Evolutionary conservation across 305 asterid species (phyloP).

Genomic region (Rubia tinctorum): DNA sequence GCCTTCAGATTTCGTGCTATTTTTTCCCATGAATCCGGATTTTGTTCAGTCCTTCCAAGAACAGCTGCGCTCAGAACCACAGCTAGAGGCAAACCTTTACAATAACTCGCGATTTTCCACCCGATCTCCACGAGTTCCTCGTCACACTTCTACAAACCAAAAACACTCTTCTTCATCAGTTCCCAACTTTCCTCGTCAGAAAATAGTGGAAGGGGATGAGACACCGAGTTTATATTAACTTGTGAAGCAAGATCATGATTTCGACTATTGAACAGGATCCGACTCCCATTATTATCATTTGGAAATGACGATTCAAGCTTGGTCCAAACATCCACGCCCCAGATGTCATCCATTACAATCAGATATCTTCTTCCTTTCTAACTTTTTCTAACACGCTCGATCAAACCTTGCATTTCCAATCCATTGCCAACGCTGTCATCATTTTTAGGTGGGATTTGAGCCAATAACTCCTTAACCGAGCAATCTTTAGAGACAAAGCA

Average conservation of each 20-base stretch:
- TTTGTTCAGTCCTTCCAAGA: background rate
- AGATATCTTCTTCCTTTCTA: slow-evolving; percentile 10
- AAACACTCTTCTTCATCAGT: background rate
- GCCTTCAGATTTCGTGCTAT: background rate
- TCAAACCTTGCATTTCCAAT: background rate
- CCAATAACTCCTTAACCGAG: background rate
- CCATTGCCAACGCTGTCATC: background rate
- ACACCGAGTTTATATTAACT: no score
- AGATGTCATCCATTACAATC: slow-evolving; percentile 14
- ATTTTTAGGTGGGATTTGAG: background rate
- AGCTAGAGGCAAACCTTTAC: slow-evolving; percentile 17
- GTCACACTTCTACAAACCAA: background rate
- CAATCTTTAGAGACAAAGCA: slow-evolving; percentile 13
- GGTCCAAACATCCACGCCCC: slow-evolving; percentile 1
- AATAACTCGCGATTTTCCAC: background rate
- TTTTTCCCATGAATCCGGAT: slow-evolving; percentile 3
- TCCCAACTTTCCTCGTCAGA: slow-evolving; percentile 6
- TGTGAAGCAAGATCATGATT: background rate
- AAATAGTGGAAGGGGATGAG: background rate
- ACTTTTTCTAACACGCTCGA: background rate
- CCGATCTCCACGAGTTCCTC: background rate
- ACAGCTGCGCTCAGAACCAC: background rate
- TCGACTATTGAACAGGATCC: slow-evolving; percentile 14
- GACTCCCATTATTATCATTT: slow-evolving; percentile 7
- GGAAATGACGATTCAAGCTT: slow-evolving; percentile 6